Base-by-base conservation (phyloP, 2,329 filamentous ascomycete species). In the Calonectria leucothoes region DNA sequence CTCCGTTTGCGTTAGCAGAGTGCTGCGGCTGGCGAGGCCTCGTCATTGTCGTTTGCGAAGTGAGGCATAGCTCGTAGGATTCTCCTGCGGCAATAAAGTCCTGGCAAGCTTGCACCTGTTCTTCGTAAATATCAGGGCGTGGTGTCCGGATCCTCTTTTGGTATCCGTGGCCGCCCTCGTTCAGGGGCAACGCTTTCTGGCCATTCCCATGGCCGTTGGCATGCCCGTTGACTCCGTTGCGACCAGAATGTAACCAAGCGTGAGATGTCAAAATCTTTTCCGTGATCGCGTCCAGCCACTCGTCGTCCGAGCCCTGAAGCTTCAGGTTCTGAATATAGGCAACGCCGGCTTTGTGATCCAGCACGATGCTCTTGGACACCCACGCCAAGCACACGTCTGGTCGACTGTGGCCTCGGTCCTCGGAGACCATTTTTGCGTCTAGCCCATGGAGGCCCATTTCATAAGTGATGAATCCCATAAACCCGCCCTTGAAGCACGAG, bases 1-100 rank as follows among this genome's bases (percentile, higher is more conserved):
- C 1, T 48, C 51, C 55, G 11, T 75, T 75, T 48, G 45, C 55
- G 11, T 75, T 75, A 17, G 49, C 31, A 33, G 25, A 1, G 23
- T 29, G 31, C 6, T 27, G 51, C 37, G 48, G 68, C 25, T 23
- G 25, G 27, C 55, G 72, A 14, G 85, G 83, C 3, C 85, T 85
- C 25, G 82, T 88, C 77, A 97, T 90, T 42, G 87, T 89, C 14
- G 94, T 95, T 82, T 95, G 92, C 63, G 92, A 92, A 0, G 95
- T 97, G 10, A 97, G 89, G 77, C 95, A 97, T 8, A 98, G 89
- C 82, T 98, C 95, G 82, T 98, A 98, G 0, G 94, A 95, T 75
- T 96, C 92, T 17, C 95, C 95, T 0, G 93, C 92, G 4, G 92
- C 90, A 75, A 98, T 94, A 74, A 91, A 89, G 6, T 91, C 88